These are phyloP conservation scores for Cornus florida DNA, from an alignment of 148 eudicot species.

Conservation along the genomic window DNA sequence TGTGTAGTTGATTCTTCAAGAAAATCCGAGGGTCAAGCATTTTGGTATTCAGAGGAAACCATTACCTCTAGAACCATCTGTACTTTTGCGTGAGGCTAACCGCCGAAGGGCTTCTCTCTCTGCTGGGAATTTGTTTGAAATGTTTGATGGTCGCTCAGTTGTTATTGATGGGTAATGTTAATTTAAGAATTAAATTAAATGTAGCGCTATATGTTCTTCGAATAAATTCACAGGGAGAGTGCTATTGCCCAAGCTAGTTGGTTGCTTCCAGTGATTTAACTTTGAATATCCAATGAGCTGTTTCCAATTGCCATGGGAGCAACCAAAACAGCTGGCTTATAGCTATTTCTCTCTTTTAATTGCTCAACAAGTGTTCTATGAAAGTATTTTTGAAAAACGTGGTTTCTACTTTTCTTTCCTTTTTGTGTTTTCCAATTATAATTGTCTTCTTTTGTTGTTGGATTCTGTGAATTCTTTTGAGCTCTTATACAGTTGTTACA, in stretches of 20 bases:
- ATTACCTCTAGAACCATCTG: constrained; percentile 86
- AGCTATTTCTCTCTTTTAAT: not conserved
- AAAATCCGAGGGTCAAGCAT: constrained; percentile 62
- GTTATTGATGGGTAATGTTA: constrained; percentile 51
- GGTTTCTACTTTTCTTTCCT: not conserved
- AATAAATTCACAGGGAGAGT: not conserved
- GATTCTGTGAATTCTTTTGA: constrained; percentile 8
- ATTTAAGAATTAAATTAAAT: constrained; percentile 10
- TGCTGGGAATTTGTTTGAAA: constrained; percentile 73
- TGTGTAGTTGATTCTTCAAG: constrained; percentile 80
- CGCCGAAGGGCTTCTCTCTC: constrained; percentile 90
- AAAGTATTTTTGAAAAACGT: not conserved
- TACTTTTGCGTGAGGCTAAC: constrained; percentile 92
- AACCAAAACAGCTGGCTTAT: not conserved
- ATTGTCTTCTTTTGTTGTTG: constrained; percentile 5
- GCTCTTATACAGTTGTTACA: constrained; percentile 24
- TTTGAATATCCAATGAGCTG: not conserved
- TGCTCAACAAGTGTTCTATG: not conserved
- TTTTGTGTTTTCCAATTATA: not conserved
- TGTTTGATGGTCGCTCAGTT: constrained; percentile 59
- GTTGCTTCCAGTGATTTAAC: not conserved
- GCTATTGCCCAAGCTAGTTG: not conserved
- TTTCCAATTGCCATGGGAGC: not conserved
- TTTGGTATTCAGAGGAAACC: constrained; percentile 92
- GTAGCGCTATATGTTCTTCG: not conserved